These are phyloP conservation scores for Mitragyna speciosa DNA, from an alignment of 257 asterid genomes.

Conservation along the genomic window DNA sequence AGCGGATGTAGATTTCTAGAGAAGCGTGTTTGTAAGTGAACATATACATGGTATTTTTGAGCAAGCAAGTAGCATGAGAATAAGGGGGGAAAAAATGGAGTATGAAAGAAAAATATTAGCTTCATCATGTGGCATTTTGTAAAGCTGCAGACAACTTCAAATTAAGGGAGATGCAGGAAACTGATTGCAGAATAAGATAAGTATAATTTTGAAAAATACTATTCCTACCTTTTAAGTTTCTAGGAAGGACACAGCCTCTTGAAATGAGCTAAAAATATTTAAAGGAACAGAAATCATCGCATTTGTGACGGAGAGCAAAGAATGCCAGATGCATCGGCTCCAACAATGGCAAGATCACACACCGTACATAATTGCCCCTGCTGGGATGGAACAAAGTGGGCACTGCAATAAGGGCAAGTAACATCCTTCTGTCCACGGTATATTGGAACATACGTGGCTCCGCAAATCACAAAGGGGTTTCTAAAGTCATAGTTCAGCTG, in stretches of 20 bases:
- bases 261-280: not conserved
- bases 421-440: constrained; percentile 81
- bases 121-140: not conserved
- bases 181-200: not conserved
- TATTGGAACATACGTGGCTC: constrained; percentile 79
- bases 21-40: not conserved
- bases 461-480: constrained; percentile 85
- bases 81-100: too few species aligned
- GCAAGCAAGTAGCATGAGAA: not conserved
- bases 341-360: constrained; percentile 70
- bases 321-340: constrained; percentile 86
- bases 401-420: constrained; percentile 70
- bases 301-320: constrained; percentile 79
- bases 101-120: not conserved
- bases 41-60: not conserved
- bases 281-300: constrained; percentile 38
- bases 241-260: constrained; percentile 17
- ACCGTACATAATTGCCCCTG: constrained; percentile 70
- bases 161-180: not conserved
- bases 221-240: constrained; percentile 23
- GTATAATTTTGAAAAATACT: not conserved
- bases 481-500: constrained; percentile 79
- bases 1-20: not conserved
- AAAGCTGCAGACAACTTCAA: not conserved
- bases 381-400: constrained; percentile 63